Percentiles rank a stretch among this genome's conserved stretches.
These are phyloP conservation scores for Zygosaccharomyces sapae DNA, from an alignment of 1,139 yeast genomes.

Conservation along the genomic window DNA sequence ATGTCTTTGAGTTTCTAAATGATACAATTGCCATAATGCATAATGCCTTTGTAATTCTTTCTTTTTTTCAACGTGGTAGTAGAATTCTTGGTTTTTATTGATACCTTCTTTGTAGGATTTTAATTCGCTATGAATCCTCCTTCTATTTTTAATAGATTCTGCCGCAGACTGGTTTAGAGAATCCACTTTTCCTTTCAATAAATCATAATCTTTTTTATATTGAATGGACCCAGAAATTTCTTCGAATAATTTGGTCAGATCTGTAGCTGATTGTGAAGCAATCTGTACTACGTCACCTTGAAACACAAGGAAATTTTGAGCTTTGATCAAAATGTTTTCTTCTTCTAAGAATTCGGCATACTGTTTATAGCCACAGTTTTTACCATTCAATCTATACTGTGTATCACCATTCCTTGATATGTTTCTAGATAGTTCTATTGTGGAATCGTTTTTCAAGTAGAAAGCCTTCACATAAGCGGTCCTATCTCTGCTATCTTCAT, in stretches of 20 bases:
- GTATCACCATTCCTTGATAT: slow-evolving; percentile 58
- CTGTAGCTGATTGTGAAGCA: slow-evolving; percentile 81
- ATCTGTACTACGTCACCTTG: slow-evolving; percentile 96
- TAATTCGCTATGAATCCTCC: slow-evolving; percentile 70
- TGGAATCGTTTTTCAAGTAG: slow-evolving; percentile 60
- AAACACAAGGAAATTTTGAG: slow-evolving; percentile 86
- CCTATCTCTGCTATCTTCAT: slow-evolving; percentile 40
- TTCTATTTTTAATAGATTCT: slow-evolving; percentile 63
- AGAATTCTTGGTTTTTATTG: slow-evolving; percentile 66
- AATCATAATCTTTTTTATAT: slow-evolving; percentile 62
- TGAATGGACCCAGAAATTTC: slow-evolving; percentile 79
- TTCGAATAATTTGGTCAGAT: slow-evolving; percentile 71
- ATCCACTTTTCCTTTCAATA: slow-evolving; percentile 60
- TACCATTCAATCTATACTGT: slow-evolving; percentile 64
- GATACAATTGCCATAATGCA: slow-evolving; percentile 64
- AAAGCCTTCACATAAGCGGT: slow-evolving; percentile 76
- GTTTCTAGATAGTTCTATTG: slow-evolving; percentile 39
- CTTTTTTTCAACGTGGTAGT: slow-evolving; percentile 42
- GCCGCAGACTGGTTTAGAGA: slow-evolving; percentile 63
- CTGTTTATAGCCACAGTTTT: slow-evolving; percentile 57
- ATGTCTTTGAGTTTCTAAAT: slow-evolving; percentile 51
- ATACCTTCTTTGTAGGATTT: slow-evolving; percentile 77
- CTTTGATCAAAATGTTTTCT: slow-evolving; percentile 82
- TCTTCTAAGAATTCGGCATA: slow-evolving; percentile 63
- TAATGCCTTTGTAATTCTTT: slow-evolving; percentile 46